Conservation (phyloP, 164 flowering plant species). For the Magnolia kwangsiensis region DNA sequence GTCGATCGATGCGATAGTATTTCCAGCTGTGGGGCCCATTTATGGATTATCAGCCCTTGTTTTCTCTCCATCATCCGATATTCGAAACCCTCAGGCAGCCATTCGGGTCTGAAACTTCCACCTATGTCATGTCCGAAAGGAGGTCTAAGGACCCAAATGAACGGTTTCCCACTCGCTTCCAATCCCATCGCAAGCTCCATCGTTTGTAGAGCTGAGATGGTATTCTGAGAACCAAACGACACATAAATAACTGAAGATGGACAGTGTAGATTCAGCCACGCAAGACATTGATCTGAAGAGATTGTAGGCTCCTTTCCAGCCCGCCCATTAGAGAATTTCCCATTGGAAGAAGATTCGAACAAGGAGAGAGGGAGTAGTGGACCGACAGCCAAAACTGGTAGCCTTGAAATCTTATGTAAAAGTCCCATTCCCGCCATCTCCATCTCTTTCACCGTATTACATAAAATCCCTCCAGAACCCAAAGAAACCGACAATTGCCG, state of each 20-base stretch:
- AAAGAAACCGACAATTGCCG: constrained; percentile 1
- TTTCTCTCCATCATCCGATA: constrained; percentile 9
- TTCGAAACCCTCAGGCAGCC: constrained; percentile 19
- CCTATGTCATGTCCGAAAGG: constrained; percentile 19
- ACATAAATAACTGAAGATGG: constrained; percentile 2
- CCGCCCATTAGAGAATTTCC: neutral
- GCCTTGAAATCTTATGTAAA: neutral
- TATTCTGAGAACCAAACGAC: constrained; percentile 8
- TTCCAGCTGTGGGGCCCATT: constrained; percentile 13
- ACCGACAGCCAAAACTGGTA: constrained; percentile 11
- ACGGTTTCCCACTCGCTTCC: neutral
- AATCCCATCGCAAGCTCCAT: constrained; percentile 5
- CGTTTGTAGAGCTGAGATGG: neutral
- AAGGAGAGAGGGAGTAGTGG: neutral
- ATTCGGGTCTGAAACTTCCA: constrained; percentile 14
- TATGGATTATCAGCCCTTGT: constrained; percentile 5
- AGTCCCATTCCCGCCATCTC: neutral
- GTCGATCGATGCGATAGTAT: constrained; percentile 10
- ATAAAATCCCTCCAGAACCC: constrained; percentile 5
- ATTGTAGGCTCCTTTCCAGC: neutral
- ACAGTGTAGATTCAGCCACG: constrained; percentile 1
- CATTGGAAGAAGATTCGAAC: neutral
- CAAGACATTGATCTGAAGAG: neutral
- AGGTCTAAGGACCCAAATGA: constrained; percentile 16
- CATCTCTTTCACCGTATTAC: constrained; percentile 10